phyloP scores from a whole-genome alignment of 2,329 filamentous ascomycete genomes.

The Penicillium sp. region DNA sequence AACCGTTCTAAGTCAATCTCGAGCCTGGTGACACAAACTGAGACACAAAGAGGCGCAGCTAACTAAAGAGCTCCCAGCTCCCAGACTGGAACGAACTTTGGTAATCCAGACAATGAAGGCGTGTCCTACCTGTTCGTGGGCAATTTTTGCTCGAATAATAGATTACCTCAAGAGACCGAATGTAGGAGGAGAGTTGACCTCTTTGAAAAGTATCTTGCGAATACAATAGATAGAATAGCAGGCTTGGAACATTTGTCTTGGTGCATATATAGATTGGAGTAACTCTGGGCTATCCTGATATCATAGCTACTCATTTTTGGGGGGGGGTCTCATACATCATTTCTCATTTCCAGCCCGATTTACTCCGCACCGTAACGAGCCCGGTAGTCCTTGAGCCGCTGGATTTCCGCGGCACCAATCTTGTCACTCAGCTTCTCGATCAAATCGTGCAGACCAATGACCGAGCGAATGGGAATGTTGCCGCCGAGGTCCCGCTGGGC shows the following conservation, averaged over 20 bases:
- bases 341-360: conserved; percentile 12
- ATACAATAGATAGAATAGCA: too few relatives aligned
- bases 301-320: conserved; percentile 25
- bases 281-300: conserved; percentile 28
- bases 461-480: conserved; percentile 75
- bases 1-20: too few relatives aligned
- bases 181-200: not conserved
- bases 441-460: conserved; percentile 74
- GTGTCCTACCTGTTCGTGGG: conserved; percentile 14
- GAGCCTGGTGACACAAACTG: not conserved
- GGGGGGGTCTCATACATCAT: conserved; percentile 29
- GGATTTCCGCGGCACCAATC: conserved; percentile 65
- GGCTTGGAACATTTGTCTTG: not conserved
- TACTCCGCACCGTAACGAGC: conserved; percentile 47
- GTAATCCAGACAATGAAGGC: not conserved
- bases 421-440: conserved; percentile 68
- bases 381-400: conserved; percentile 74
- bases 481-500: conserved; percentile 75
- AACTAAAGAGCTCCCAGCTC: conserved; percentile 10
- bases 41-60: not conserved
- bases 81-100: conserved; percentile 17
- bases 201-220: not conserved
- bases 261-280: conserved; percentile 12
- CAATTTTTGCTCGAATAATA: not conserved
- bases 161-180: not conserved